Evolutionary conservation across 1,139 yeast species (phyloP), one percentile per base, ranked within the genome.

Genomic region (Blastobotrys proliferans): DNA sequence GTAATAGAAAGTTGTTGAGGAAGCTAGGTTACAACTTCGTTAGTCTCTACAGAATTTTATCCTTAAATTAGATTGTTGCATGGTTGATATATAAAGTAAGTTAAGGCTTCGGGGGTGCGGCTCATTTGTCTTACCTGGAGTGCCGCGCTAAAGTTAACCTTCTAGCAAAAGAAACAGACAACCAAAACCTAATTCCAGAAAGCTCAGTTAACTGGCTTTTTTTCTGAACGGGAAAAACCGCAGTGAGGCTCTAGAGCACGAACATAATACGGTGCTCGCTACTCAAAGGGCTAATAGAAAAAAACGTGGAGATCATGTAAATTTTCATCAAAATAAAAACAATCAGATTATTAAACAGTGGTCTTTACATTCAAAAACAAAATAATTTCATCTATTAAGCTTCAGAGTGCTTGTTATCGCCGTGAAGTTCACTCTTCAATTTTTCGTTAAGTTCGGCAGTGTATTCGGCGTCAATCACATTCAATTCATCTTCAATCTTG

Each of bases 401-500:
- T 13, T 27, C 31, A 27, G 6, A 25, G 19, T 41, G 40, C 19
- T 43, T 36, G 30, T 45, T 45, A 11, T 41, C 41, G 20, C 44
- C 46, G n/a, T 6, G 6, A 6, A 11, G 11, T 33, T 33, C 36
- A 16, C 4, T 14, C 46, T 47, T 43, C 41, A 54, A 42, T 25
- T 49, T 47, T 21, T 59, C 58, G 40, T 51, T 50, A 35, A 53
- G 44, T 44, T 58, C 61, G 6, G 57, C 56, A 18, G 55, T 46
- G 46, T 55, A 61, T 26, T 57, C 61, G 38, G 61, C 66, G 47
- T 79, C 84, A 58, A 81, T 67, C 39, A 67, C 68, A 62, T 81
- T 80, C 66, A 77, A 70, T 50, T 70, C 77, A 49, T 79, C 85
- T 64, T 81, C 87, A 47, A 66, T 67, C 28, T 65, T 62, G 60